Evolutionary conservation across 257 asterid species (phyloP).

Genomic region (Scutellaria galericulata): DNA sequence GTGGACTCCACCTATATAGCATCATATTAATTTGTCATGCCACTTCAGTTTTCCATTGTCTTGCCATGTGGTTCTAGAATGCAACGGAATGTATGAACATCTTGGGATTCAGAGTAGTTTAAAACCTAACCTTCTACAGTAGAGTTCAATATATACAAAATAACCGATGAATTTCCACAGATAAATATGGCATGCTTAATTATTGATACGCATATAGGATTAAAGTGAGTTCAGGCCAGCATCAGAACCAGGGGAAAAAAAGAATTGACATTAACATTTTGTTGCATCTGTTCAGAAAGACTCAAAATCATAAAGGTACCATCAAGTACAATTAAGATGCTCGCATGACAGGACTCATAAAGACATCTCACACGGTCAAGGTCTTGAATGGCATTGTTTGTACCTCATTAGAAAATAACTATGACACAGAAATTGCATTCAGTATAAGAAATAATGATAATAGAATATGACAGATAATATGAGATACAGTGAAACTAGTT

Average conservation of each 20-base stretch:
- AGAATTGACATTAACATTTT: not conserved
- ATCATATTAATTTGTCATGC: not conserved
- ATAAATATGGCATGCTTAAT: not conserved
- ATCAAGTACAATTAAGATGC: not conserved
- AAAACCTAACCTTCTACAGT: not conserved
- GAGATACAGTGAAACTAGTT: slow-evolving; percentile 12
- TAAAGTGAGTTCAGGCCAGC: not conserved
- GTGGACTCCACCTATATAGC: not conserved
- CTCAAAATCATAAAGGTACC: not conserved
- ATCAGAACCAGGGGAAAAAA: not conserved
- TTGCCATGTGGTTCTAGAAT: slow-evolving; percentile 8
- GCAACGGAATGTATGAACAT: not conserved
- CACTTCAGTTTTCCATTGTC: slow-evolving; percentile 5
- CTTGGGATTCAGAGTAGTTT: not conserved
- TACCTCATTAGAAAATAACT: not conserved
- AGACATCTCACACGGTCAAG: not conserved
- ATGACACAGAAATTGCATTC: not conserved
- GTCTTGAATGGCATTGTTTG: not conserved
- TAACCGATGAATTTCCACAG: no score
- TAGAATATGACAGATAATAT: not conserved
- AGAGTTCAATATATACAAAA: slow-evolving; percentile 2
- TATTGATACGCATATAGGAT: not conserved
- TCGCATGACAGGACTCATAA: not conserved
- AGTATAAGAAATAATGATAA: not conserved
- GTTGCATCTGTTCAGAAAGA: slow-evolving; percentile 15